Percentiles rank a stretch among this genome's conserved stretches.
phyloP scores from a whole-genome alignment of 306 rosid genomes.

The Sindora glabra region DNA sequence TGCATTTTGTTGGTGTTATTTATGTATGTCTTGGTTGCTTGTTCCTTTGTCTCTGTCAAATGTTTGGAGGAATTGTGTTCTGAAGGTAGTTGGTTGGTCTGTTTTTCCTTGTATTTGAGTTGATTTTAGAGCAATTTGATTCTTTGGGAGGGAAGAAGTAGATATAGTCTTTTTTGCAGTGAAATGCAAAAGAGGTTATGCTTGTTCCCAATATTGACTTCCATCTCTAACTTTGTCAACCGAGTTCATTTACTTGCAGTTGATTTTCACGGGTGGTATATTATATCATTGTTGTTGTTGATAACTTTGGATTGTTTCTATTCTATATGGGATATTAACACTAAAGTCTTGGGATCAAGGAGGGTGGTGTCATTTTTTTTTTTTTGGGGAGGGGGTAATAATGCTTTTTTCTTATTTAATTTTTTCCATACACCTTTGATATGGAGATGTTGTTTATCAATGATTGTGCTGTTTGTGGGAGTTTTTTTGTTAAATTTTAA shows the following conservation, averaged over 20 bases:
- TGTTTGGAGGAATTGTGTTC: not conserved
- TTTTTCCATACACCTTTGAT: no score
- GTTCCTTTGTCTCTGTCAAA: not conserved
- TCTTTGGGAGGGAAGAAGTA: constrained; percentile 25
- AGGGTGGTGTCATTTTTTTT: not conserved
- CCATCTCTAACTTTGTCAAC: constrained; percentile 14
- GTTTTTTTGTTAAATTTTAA: not conserved
- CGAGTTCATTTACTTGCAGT: not conserved
- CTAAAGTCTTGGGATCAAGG: not conserved
- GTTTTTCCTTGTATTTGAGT: not conserved
- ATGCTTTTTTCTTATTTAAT: no score
- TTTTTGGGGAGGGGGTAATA: no score
- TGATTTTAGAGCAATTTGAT: not conserved
- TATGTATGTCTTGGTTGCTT: not conserved
- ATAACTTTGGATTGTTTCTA: no score
- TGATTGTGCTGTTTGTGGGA: not conserved
- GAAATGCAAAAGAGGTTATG: constrained; percentile 21
- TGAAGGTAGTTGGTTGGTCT: not conserved
- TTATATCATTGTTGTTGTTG: not conserved
- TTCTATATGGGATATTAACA: no score
- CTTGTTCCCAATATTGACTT: constrained; percentile 25
- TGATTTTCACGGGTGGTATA: constrained; percentile 31
- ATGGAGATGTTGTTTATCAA: no score
- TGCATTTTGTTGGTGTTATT: not conserved
- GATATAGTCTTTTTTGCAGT: constrained; percentile 24